These are phyloP conservation scores for Plantago elongata DNA, from an alignment of 257 asterid species.

Conservation along the genomic window DNA sequence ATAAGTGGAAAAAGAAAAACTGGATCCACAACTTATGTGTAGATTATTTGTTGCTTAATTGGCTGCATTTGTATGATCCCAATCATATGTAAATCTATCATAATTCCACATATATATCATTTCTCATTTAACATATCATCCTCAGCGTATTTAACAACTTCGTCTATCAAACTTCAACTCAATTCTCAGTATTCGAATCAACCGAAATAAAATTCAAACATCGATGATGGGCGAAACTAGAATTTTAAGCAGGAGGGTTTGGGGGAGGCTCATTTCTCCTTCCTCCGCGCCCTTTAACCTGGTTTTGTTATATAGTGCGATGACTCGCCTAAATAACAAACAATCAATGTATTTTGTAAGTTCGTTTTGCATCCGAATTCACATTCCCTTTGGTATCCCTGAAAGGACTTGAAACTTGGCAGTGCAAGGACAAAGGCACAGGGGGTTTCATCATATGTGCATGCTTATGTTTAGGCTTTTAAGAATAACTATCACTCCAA, in stretches of 20 bases:
- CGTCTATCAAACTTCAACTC: too few species aligned
- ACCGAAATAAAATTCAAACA: slow-evolving; percentile 13
- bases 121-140: too few species aligned
- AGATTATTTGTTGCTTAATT: neutral
- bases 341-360: too few species aligned
- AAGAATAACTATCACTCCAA: neutral
- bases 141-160: too few species aligned
- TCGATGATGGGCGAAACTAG: slow-evolving; percentile 26
- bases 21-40: neutral
- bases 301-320: too few species aligned
- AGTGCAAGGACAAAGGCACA: slow-evolving; percentile 12
- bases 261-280: too few species aligned
- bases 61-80: too few species aligned
- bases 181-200: too few species aligned
- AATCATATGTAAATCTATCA: too few species aligned
- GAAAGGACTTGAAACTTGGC: neutral
- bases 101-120: too few species aligned
- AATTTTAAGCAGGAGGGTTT: neutral
- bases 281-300: too few species aligned
- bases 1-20: neutral
- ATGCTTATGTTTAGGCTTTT: slow-evolving; percentile 8
- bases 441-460: neutral
- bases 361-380: neutral
- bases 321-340: too few species aligned
- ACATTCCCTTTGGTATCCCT: neutral